These are phyloP conservation scores for Populus simonii DNA, from an alignment of 345 rosid genomes.

Conservation along the genomic window DNA sequence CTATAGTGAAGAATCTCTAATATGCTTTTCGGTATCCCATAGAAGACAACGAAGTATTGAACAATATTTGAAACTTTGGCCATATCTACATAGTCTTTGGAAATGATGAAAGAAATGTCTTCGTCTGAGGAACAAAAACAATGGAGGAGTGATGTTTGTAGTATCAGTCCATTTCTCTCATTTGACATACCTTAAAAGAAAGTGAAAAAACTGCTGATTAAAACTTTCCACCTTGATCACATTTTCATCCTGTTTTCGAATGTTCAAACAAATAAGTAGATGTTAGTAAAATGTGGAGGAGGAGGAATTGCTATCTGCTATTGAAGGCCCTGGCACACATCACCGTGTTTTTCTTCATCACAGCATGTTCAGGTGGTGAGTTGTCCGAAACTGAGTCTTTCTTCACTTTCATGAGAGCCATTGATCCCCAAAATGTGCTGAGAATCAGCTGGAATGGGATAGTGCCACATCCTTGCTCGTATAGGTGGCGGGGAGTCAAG, in stretches of 20 bases:
- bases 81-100: conserved; percentile 21
- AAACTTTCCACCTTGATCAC: neutral
- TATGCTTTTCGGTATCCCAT: neutral
- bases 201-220: neutral
- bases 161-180: neutral
- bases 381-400: conserved; percentile 32
- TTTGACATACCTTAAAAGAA: neutral
- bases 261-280: conserved; percentile 4
- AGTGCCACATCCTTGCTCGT: conserved; percentile 24
- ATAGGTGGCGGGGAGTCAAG: conserved; percentile 22
- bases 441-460: conserved; percentile 9
- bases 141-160: neutral
- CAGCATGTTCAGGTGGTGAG: conserved; percentile 24
- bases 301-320: neutral
- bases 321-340: conserved; percentile 8
- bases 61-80: neutral
- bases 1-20: neutral
- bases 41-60: conserved; percentile 9
- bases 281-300: conserved; percentile 20
- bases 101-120: conserved; percentile 30
- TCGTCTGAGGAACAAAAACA: conserved; percentile 7
- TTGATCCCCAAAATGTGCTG: conserved; percentile 36
- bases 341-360: conserved; percentile 17
- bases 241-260: neutral
- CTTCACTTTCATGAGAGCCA: conserved; percentile 26